Evolutionary conservation across 2,329 filamentous ascomycete species (phyloP), one percentile per base, ranked within the genome.

Genomic region (Aspergillus terreus): DNA sequence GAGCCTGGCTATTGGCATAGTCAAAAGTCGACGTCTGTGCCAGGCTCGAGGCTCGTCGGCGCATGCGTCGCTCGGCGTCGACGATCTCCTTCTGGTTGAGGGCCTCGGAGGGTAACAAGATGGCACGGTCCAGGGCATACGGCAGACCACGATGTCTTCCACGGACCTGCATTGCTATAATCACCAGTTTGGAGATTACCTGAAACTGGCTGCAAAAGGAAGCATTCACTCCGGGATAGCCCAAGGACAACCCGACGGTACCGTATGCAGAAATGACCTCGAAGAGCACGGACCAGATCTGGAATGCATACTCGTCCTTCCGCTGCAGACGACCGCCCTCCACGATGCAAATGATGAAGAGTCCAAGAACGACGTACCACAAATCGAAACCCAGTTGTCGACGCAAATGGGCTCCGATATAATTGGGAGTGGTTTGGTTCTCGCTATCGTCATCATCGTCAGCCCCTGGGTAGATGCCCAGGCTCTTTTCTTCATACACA

Each of bases 361-460:
- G 84, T 1, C 94, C 94, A 19, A 97, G 70, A 66, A 95, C 96
- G 52, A 99, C 87, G 64, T 91, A 99, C 94, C 94, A 99, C 71
- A 99, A 71, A 72, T 99, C 94, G 74, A 99, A 99, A 49, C 91
- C 95, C 33, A 99, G 81, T 71, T 99, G 94, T 44, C 88, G 85
- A 35, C 94, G 88, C 68, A 99, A 80, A 82, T 99, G 94, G 47
- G 89, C 86, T 2, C 90, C 89, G 47, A 99, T 87, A 62, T 96
- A 97, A 54, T 86, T 92, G 42, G 90, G 82, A 35, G 76, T 80
- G 21, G 79, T 78, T 12, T 81, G 77, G 4, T 76, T 72, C 1
- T 77, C 72, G 2, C 79, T 76, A 2, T 70, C 65, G n/a, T 79
- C 76, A 6, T 42, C 40, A 1, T 81, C 76, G 4, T 77, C 74